Conservation (phyloP, 805 yeast species). For the Zygoascus flipseniorum region DNA sequence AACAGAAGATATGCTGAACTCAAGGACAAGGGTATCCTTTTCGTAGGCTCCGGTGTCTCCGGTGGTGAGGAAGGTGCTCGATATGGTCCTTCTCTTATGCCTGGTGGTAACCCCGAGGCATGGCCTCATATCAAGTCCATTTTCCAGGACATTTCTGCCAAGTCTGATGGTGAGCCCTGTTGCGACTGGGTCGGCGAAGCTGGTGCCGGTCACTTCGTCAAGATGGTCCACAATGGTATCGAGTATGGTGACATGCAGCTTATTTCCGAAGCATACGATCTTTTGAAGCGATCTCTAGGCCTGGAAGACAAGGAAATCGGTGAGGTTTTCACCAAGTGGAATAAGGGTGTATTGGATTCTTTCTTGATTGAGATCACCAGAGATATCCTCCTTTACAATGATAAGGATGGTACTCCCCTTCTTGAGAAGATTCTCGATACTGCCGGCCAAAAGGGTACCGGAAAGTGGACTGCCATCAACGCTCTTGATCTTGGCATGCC, state of each 20-base stretch:
- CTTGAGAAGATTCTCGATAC: slow-evolving; percentile 94
- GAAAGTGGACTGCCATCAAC: slow-evolving; percentile 99
- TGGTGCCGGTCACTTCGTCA: slow-evolving; percentile 97
- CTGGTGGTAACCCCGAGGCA: slow-evolving; percentile 97
- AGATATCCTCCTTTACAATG: slow-evolving; percentile 84
- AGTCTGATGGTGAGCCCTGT: slow-evolving; percentile 97
- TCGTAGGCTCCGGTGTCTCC: slow-evolving; percentile 98
- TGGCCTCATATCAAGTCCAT: slow-evolving; percentile 98
- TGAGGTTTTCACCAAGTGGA: slow-evolving; percentile 87
- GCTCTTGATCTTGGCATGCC: slow-evolving; percentile 98
- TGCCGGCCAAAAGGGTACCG: slow-evolving; percentile 99
- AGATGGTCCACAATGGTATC: slow-evolving; percentile 99
- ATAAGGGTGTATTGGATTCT: slow-evolving; percentile 94
- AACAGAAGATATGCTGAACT: slow-evolving; percentile 93
- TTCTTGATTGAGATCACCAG: slow-evolving; percentile 95
- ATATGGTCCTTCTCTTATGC: slow-evolving; percentile 98
- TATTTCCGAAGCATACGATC: slow-evolving; percentile 95
- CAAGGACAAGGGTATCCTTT: slow-evolving; percentile 75
- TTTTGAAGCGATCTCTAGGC: slow-evolving; percentile 90
- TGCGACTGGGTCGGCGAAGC: slow-evolving; percentile 99
- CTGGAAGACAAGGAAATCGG: slow-evolving; percentile 87
- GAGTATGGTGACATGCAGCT: slow-evolving; percentile 99
- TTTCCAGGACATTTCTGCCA: slow-evolving; percentile 93
- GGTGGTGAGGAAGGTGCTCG: slow-evolving; percentile 99
- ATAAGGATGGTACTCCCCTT: slow-evolving; percentile 82